Base-by-base conservation (phyloP, 441 rosid species). In the Omphalea diandra region DNA sequence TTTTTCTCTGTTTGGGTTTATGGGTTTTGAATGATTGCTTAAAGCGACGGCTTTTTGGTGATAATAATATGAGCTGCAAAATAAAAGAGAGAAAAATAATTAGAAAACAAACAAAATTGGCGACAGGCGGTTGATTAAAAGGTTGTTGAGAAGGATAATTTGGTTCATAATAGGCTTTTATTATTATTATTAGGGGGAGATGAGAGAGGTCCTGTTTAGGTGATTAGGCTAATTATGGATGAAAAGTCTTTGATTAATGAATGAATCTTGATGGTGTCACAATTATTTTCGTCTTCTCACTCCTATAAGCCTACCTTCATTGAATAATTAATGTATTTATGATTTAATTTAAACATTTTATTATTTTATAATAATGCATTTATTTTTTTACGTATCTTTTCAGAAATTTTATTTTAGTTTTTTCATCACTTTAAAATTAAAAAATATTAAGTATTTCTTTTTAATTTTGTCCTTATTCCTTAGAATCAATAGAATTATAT, bases 181-280 rank as follows among this genome's bases (percentile, higher is more conserved):
- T n/a, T n/a, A n/a, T n/a, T n/a, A n/a, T n/a, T n/a, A n/a, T n/a
- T n/a, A n/a, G n/a, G n/a, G n/a, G 52, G 73, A 18, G 36, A 22
- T 50, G n/a, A 6, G 41, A 38, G 70, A 36, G 75, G 75, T 22
- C 29, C 53, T 38, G 54, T 22, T 56, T 52, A 55, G 56, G 58
- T 15, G n/a, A n/a, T n/a, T n/a, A 14, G 72, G 71, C 82, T 80
- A 80, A 83, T 74, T 74, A 72, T 78, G 54, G 77, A 81, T 70
- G 68, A 20, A 65, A 65, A 72, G 73, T 74, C 58, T 47, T 52
- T 38, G n/a, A n/a, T n/a, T n/a, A n/a, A 20, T 57, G 14, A 7
- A 15, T 29, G 12, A 12, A 55, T 29, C 29, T 1, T 12, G 43
- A 56, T n/a, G n/a, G n/a, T n/a, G n/a, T 31, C 7, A 4, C 22